phyloP scores from a whole-genome alignment of 139 green algal species.

The Spirogloea muscicola region DNA sequence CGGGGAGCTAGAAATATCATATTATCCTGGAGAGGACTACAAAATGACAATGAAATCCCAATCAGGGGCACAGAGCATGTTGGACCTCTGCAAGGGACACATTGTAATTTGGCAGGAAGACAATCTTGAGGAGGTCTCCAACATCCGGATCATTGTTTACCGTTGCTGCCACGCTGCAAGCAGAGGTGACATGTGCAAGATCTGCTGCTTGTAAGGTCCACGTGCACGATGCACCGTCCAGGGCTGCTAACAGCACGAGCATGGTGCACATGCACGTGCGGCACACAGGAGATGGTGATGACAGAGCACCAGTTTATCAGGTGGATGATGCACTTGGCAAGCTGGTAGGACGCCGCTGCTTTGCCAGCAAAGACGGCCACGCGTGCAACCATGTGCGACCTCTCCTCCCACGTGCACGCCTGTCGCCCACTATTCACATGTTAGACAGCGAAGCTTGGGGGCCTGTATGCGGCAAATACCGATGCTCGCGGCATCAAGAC shows the following conservation, averaged over 20 bases:
- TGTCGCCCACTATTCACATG: background rate
- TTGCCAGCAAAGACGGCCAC: slow-evolving; percentile 55
- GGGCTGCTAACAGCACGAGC: no score
- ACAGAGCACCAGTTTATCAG: slow-evolving; percentile 61
- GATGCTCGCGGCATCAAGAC: no score
- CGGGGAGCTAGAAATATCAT: no score
- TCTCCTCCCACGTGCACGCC: slow-evolving; percentile 5
- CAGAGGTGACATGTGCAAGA: background rate
- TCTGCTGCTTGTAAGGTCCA: background rate
- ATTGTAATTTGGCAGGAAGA: slow-evolving; percentile 99
- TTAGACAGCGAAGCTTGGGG: no score
- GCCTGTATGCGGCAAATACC: no score
- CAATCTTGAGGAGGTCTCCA: slow-evolving; percentile 69
- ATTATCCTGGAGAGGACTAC: no score
- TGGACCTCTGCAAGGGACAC: slow-evolving; percentile 82
- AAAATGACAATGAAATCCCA: no score
- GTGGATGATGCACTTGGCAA: slow-evolving; percentile 58
- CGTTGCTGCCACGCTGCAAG: slow-evolving; percentile 53
- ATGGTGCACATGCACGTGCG: no score
- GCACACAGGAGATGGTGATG: slow-evolving; percentile 13
- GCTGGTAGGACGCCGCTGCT: slow-evolving; percentile 49
- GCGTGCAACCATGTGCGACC: slow-evolving; percentile 33
- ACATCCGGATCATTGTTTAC: slow-evolving; percentile 89
- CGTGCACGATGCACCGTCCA: no score
- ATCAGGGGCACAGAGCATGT: background rate